Conservation (phyloP, 2,329 filamentous ascomycete species). For the Xylogone sp. region DNA sequence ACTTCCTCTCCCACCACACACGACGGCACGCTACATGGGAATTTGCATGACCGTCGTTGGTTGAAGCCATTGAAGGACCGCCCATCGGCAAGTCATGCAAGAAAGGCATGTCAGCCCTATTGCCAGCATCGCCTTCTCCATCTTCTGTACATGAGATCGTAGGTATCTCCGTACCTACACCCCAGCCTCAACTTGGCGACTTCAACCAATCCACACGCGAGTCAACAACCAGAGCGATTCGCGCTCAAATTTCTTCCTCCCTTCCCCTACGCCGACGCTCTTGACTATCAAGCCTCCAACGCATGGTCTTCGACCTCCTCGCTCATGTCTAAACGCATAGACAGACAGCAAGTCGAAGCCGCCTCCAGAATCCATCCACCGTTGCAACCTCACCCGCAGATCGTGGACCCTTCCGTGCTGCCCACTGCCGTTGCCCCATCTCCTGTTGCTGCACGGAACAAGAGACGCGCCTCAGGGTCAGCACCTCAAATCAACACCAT, state of each 20-base stretch:
- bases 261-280: conserved; percentile 1
- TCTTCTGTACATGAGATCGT: conserved; percentile 21
- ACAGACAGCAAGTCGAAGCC: conserved; percentile 18
- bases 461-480: conserved; percentile 20
- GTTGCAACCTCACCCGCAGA: conserved; percentile 7
- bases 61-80: neutral
- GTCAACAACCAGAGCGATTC: conserved; percentile 13
- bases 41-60: neutral
- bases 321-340: conserved; percentile 27
- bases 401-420: conserved; percentile 18
- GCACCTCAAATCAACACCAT: conserved; percentile 13
- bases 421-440: conserved; percentile 14
- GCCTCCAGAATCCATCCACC: conserved; percentile 16
- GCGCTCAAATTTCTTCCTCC: conserved; percentile 13
- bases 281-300: conserved; percentile 4
- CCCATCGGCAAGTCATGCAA: conserved; percentile 19
- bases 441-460: conserved; percentile 21
- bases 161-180: conserved; percentile 26
- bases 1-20: neutral
- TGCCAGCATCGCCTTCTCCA: conserved; percentile 15
- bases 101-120: conserved; percentile 24
- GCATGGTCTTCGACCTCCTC: conserved; percentile 4
- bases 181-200: conserved; percentile 21
- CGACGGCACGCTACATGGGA: neutral
- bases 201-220: conserved; percentile 22